Evolutionary conservation across 2,329 filamentous ascomycete genomes (phyloP).

Genomic region (Nemania abortiva): DNA sequence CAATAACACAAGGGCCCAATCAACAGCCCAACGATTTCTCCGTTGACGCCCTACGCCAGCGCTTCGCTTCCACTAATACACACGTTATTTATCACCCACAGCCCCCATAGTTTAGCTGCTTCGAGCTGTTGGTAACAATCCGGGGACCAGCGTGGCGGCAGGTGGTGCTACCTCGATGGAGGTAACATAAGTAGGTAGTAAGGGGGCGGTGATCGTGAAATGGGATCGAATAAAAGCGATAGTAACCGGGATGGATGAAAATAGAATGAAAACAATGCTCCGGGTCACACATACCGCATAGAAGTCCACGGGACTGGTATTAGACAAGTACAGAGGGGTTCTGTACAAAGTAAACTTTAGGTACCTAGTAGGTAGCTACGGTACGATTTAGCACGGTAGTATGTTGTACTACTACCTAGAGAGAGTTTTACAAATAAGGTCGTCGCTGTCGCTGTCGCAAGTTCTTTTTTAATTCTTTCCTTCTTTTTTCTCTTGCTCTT

Average conservation of each 20-base stretch:
- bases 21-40: not conserved
- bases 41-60: not conserved
- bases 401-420: constrained; percentile 7
- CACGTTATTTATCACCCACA: constrained; percentile 10
- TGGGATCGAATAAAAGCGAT: not conserved
- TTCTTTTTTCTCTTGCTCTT: not conserved
- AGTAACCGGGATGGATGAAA: not conserved
- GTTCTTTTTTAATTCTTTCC: not conserved
- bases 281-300: constrained; percentile 36
- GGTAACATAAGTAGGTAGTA: not conserved
- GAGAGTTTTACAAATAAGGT: constrained; percentile 4
- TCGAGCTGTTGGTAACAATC: not conserved
- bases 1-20: not conserved
- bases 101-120: not conserved
- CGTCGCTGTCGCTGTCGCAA: constrained; percentile 1
- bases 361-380: not conserved
- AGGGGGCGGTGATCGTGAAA: not conserved
- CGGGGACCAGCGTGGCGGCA: not conserved
- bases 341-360: not conserved
- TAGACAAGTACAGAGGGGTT: not conserved
- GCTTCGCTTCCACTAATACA: not conserved
- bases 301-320: constrained; percentile 22
- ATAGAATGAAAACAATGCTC: not conserved
- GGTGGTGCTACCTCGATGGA: not conserved
- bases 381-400: constrained; percentile 1